Evolutionary conservation across 75 land plant genomes (phyloP).

Genomic region (Isoetes taiwanensis): DNA sequence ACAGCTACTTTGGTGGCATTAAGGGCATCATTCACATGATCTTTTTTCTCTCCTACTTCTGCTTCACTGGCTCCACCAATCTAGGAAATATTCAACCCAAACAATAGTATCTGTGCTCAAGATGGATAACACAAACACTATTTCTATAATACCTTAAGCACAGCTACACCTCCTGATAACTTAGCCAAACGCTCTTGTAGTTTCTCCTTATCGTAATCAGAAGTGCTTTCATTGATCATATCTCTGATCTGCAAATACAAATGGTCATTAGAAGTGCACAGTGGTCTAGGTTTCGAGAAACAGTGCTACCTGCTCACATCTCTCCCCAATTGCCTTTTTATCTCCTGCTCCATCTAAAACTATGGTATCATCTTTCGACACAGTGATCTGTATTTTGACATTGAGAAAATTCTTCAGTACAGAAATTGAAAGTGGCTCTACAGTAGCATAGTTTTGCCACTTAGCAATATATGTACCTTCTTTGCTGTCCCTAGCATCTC

Average conservation of each 20-base stretch:
- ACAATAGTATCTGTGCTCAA: neutral
- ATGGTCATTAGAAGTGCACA: neutral
- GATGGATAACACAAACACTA: neutral
- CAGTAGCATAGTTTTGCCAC: too few species aligned
- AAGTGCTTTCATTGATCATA: neutral
- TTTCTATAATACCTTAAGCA: neutral
- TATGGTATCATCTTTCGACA: slow-evolving; percentile 3
- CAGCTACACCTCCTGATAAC: slow-evolving; percentile 5
- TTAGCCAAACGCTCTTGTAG: neutral
- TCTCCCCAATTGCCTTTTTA: neutral
- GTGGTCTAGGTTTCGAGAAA: neutral
- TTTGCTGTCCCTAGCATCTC: neutral
- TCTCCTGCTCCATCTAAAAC: neutral
- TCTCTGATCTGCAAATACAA: neutral
- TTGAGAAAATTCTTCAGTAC: neutral
- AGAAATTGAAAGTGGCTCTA: neutral
- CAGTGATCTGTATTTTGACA: neutral
- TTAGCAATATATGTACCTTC: neutral
- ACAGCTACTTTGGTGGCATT: slow-evolving; percentile 1
- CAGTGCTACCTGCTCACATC: slow-evolving; percentile 2
- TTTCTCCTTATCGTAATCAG: neutral
- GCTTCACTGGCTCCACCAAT: slow-evolving; percentile 5
- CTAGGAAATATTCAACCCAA: too few species aligned
- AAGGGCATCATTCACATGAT: neutral
- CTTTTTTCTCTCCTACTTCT: neutral